Evolutionary conservation across 2,329 filamentous ascomycete genomes (phyloP).

Genomic region (Coleophoma crateriformis): DNA sequence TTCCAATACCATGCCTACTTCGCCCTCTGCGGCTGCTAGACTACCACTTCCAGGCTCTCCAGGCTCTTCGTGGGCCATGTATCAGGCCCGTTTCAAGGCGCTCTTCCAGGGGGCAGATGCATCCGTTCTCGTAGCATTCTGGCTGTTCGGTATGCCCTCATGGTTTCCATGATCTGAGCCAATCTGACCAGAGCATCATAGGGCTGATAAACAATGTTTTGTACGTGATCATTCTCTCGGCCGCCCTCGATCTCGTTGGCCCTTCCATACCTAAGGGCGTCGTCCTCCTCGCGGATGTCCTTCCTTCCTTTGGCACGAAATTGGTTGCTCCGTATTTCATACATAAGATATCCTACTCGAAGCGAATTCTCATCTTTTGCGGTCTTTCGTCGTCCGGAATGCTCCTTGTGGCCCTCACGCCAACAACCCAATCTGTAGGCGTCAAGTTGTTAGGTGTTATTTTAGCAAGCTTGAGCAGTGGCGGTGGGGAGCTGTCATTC

Average conservation of each 20-base stretch:
- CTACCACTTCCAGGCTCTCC: conserved; percentile 54
- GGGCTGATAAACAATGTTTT: conserved; percentile 95
- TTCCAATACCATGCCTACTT: conserved; percentile 10
- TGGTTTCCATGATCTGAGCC: not conserved
- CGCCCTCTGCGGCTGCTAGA: conserved; percentile 26
- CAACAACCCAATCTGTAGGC: conserved; percentile 57
- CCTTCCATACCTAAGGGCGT: conserved; percentile 80
- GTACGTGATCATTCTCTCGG: conserved; percentile 94
- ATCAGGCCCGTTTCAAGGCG: conserved; percentile 57
- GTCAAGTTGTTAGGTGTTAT: conserved; percentile 79
- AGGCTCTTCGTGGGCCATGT: conserved; percentile 67
- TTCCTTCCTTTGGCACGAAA: conserved; percentile 85
- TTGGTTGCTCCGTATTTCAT: conserved; percentile 91
- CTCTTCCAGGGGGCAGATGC: conserved; percentile 64
- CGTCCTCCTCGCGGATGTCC: conserved; percentile 87
- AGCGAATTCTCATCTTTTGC: conserved; percentile 71
- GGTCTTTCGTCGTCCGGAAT: conserved; percentile 76
- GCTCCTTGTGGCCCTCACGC: conserved; percentile 81
- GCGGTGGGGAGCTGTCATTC: conserved; percentile 86
- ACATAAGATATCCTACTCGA: conserved; percentile 73
- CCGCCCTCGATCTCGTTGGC: conserved; percentile 91
- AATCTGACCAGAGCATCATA: conserved; percentile 28
- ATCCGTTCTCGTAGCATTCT: conserved; percentile 76
- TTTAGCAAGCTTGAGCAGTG: conserved; percentile 78
- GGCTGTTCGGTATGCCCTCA: conserved; percentile 72